Base-by-base conservation (phyloP, 768 basidiomycete genomes). In the Gloeopeniophorella convolvens region DNA sequence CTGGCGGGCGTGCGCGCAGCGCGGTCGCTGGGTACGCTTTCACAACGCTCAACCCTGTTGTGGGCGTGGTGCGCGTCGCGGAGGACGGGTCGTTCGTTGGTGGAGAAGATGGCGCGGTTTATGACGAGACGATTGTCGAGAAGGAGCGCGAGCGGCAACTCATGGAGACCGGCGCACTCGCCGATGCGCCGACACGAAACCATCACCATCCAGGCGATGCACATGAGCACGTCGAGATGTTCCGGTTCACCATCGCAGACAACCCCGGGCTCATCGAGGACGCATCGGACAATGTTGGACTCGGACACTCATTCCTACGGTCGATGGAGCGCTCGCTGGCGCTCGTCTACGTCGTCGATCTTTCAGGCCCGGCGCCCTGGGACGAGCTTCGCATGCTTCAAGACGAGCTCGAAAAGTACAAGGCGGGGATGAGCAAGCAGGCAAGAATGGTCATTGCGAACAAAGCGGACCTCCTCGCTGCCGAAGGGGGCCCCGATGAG, bases 161-260 rank as follows among this genome's bases (percentile, higher is more conserved):
- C 44, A 72, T 74, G 70, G 69, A 74, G 49, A 65, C 68, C 16
- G 80, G 79, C 30, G 78, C 72, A 42, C 72, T 69, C 52, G 78
- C 79, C 6, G 66, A 70, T 48, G 66, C 74, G 15, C 65, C 66
- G 15, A 80, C 79, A 1, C 70, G 78, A 18, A 80, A 82, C 55
- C 74, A 79, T 12, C 26, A 50, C 21, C 26, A 24, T 21, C 20
- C 4, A 42, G 44, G 13, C 8, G 51, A 58, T 36, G 54, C 59
- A 1, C 51, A 65, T 20, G 43, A 58, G 31, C 61, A 66, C 11
- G 47, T 65, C 12, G 94, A 98, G 66, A 68, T 72, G 4, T 85
- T 90, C 65, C 79, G 96, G 9, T 96, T 98, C 73, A 96, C 92
- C 12, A 83, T 99, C 57, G 89, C 93, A 31, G 96, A 99, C 68